Conservation (phyloP, 177 flowering plant genomes). For the Vitis hybrid region DNA sequence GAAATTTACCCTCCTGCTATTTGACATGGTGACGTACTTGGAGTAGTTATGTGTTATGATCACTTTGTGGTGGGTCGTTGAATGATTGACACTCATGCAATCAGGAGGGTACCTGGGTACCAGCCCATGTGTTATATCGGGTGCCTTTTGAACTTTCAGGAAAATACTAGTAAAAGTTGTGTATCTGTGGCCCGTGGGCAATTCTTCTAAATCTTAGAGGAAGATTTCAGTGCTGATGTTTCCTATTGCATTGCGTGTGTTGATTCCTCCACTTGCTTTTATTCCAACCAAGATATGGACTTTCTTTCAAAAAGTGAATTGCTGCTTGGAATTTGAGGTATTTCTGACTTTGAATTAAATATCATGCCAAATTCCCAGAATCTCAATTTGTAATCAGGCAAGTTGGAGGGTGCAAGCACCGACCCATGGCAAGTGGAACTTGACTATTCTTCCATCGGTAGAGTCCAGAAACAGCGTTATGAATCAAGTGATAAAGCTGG, state of each 20-base stretch:
- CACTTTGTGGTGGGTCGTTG: neutral
- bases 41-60: no score
- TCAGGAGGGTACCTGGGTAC: neutral
- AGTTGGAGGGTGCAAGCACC: neutral
- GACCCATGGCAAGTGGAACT: neutral
- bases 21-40: no score
- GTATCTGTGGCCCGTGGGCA: neutral
- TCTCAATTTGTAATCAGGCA: neutral
- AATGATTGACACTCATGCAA: no score
- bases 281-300: constrained; percentile 23
- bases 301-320: constrained; percentile 2
- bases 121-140: neutral
- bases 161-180: neutral
- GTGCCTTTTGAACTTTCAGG: neutral
- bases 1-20: no score
- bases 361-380: constrained; percentile 5
- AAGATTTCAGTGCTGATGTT: constrained; percentile 13
- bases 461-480: neutral
- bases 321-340: constrained; percentile 5
- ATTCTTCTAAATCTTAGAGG: constrained; percentile 5
- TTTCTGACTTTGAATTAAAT: neutral
- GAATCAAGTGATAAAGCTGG: neutral
- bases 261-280: constrained; percentile 23
- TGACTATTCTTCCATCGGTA: neutral
- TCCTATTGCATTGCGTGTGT: constrained; percentile 8